Evolutionary conservation across 495 filamentous ascomycete genomes (phyloP), one percentile per base, ranked within the genome.

Genomic region (Trypethelium eluteriae): DNA sequence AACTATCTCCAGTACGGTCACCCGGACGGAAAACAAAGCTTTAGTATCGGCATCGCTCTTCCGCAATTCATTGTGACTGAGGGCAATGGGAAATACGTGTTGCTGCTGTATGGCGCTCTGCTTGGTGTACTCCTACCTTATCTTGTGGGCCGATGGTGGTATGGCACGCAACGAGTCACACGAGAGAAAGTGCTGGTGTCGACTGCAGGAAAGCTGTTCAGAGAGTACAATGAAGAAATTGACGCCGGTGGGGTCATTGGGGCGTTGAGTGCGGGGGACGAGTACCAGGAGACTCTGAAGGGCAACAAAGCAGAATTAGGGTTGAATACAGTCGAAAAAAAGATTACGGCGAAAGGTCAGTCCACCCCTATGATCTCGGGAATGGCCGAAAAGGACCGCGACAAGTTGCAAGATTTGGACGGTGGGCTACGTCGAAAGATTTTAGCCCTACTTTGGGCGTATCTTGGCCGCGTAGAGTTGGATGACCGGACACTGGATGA

Each of bases 61-160:
- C 94, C 94, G 16, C 89, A 94, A 74, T 90, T 93, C 77, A 93
- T 98, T 69, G 83, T 98, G 64, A 88, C 89, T 38, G 91, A 97
- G 66, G 93, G 93, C 63, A 92, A 92, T 75, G 93, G 91, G 47
- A 98, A 97, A 80, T 98, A 96, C 73, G 90, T 97, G 57, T 81
- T 98, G 66, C 77, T 96, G 70, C 81, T 98, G 57, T 98, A 98
- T 75, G 92, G 90, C 10, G 77, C 84, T 50, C 80, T 97, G 46
- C 84, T 98, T 44, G 95, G 93, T 62, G 90, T 97, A 39, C 78
- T 96, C 50, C 78, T 98, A 56, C 94, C 94, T 12, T 98, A 96
- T 73, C 81, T 95, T 62, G 95, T 98, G 46, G 94, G 94, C 36
- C 89, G 88, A 41, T 98, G 94, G 94, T 98, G 94, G 94, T 98